These are phyloP conservation scores for Picochlorum sp. DNA, from an alignment of 139 green algal genomes.

Conservation along the genomic window DNA sequence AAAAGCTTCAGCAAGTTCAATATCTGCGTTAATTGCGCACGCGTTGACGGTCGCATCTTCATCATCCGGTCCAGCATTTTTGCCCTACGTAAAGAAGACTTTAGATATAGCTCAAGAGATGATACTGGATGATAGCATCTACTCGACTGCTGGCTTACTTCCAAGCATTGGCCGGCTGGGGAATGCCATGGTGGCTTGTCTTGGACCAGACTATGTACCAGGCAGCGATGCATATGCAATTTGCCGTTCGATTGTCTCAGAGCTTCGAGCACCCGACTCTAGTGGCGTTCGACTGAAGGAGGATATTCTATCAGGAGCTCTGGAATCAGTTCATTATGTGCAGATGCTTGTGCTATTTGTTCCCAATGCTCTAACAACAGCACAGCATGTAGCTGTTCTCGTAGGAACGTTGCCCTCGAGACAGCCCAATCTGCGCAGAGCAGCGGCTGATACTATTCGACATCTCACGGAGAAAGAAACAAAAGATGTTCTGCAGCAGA, in stretches of 20 bases:
- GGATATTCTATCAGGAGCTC: slow-evolving; percentile 39
- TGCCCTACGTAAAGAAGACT: slow-evolving; percentile 48
- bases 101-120: slow-evolving; percentile 14
- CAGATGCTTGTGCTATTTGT: slow-evolving; percentile 93
- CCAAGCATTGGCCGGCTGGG: slow-evolving; percentile 59
- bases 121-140: slow-evolving; percentile 40
- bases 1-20: slow-evolving; percentile 21
- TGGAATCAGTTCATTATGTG: slow-evolving; percentile 79
- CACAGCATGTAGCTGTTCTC: slow-evolving; percentile 58
- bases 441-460: slow-evolving; percentile 74
- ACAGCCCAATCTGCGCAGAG: slow-evolving; percentile 64
- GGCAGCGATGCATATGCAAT: slow-evolving; percentile 52
- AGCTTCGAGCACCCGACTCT: slow-evolving; percentile 23
- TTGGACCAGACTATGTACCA: slow-evolving; percentile 77
- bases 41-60: slow-evolving; percentile 63
- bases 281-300: slow-evolving; percentile 9
- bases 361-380: slow-evolving; percentile 60
- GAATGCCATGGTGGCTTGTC: slow-evolving; percentile 78
- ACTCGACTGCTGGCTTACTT: slow-evolving; percentile 40
- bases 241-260: slow-evolving; percentile 49
- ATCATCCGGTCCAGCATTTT: slow-evolving; percentile 62
- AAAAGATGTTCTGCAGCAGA: slow-evolving; percentile 27
- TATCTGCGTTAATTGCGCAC: slow-evolving; percentile 52
- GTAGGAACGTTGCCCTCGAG: slow-evolving; percentile 51
- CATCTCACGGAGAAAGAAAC: slow-evolving; percentile 78